Evolutionary conservation across 2,329 filamentous ascomycete species (phyloP).

Genomic region (Aspergillus aculeatinus): DNA sequence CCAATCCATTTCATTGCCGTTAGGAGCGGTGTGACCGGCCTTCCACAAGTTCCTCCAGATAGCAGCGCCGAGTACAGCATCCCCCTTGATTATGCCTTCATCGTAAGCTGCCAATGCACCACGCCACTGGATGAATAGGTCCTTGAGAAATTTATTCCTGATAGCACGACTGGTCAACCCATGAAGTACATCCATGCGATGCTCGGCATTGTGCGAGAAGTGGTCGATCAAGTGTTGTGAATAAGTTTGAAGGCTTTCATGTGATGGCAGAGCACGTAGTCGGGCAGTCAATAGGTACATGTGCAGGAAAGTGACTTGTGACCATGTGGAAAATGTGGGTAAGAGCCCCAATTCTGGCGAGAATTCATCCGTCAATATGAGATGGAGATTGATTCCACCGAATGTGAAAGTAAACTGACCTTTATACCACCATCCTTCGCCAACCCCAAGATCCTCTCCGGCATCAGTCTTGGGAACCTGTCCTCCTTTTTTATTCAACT

Average conservation of each 20-base stretch:
- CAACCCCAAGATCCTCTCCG: slow-evolving; percentile 78
- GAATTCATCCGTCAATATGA: background rate
- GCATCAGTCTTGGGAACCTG: slow-evolving; percentile 69
- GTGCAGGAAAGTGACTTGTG: slow-evolving; percentile 92
- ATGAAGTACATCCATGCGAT: slow-evolving; percentile 62
- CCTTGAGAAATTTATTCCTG: slow-evolving; percentile 68
- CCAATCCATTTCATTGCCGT: slow-evolving; percentile 57
- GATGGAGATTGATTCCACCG: background rate
- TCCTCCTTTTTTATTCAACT: slow-evolving; percentile 63
- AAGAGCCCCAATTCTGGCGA: slow-evolving; percentile 70
- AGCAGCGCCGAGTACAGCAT: slow-evolving; percentile 58
- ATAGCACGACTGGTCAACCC: slow-evolving; percentile 53
- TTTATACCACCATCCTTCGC: slow-evolving; percentile 76
- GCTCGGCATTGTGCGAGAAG: slow-evolving; percentile 68
- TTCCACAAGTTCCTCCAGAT: slow-evolving; percentile 95
- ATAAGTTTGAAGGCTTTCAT: slow-evolving; percentile 69
- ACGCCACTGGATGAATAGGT: slow-evolving; percentile 91
- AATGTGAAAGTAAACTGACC: slow-evolving; percentile 52
- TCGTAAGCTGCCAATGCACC: slow-evolving; percentile 71
- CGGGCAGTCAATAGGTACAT: slow-evolving; percentile 88
- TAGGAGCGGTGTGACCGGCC: slow-evolving; percentile 52
- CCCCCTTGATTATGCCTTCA: slow-evolving; percentile 47
- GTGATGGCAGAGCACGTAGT: slow-evolving; percentile 70
- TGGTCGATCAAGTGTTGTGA: slow-evolving; percentile 91
- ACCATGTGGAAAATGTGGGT: slow-evolving; percentile 93